Evolutionary conservation across 2,329 filamentous ascomycete species (phyloP).

Genomic region (Colletotrichum horii): DNA sequence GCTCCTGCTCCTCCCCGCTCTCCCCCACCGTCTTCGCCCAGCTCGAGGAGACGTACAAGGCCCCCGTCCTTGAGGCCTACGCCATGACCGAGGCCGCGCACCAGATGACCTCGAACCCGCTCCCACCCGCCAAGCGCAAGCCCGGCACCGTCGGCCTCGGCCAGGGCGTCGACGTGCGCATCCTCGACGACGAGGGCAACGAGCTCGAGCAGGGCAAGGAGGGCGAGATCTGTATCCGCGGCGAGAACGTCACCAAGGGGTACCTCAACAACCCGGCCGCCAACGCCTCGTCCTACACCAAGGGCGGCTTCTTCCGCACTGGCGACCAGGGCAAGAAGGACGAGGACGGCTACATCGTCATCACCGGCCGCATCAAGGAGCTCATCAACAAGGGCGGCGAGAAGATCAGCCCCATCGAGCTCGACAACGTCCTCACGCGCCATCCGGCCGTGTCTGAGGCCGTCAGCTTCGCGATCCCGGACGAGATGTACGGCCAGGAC

Average conservation of each 20-base stretch:
- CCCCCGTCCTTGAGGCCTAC: slow-evolving; percentile 87
- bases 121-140: slow-evolving; percentile 74
- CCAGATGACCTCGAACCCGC: slow-evolving; percentile 80
- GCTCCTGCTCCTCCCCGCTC: slow-evolving; percentile 84
- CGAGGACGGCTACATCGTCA: slow-evolving; percentile 80
- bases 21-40: slow-evolving; percentile 83
- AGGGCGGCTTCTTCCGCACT: slow-evolving; percentile 83
- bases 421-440: slow-evolving; percentile 81
- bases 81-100: slow-evolving; percentile 92
- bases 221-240: slow-evolving; percentile 83
- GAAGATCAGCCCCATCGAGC: slow-evolving; percentile 87
- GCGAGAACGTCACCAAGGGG: slow-evolving; percentile 83
- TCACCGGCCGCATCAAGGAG: slow-evolving; percentile 93
- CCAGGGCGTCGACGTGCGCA: slow-evolving; percentile 82
- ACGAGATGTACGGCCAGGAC: slow-evolving; percentile 85
- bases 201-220: slow-evolving; percentile 73
- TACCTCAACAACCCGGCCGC: slow-evolving; percentile 84
- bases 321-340: slow-evolving; percentile 87
- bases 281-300: slow-evolving; percentile 76
- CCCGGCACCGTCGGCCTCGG: slow-evolving; percentile 84
- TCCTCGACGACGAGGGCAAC: slow-evolving; percentile 73
- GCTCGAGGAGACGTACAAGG: slow-evolving; percentile 75
- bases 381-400: slow-evolving; percentile 90
- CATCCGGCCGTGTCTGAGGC: slow-evolving; percentile 77
- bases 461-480: slow-evolving; percentile 82